Conservation (phyloP, 176 grass and related monocot genomes). For the Oryza rufipogon region DNA sequence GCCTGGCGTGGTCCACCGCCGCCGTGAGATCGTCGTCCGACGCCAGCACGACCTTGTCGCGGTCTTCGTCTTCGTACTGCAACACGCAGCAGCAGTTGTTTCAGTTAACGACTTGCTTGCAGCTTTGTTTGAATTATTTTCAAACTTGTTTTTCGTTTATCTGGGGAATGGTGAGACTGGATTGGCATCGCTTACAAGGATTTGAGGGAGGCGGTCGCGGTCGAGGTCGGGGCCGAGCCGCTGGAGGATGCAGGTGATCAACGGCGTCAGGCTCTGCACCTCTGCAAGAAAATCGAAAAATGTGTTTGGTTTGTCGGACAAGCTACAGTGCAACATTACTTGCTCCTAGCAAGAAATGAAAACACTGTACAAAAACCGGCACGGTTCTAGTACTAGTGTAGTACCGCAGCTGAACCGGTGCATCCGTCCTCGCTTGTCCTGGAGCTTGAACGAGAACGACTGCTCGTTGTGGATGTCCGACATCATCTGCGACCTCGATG, state of each 20-base stretch:
- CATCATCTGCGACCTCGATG: slow-evolving; percentile 45
- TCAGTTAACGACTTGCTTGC: too few species aligned
- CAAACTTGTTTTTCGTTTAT: too few species aligned
- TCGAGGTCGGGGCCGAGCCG: slow-evolving; percentile 63
- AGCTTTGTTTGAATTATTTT: too few species aligned
- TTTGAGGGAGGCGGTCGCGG: slow-evolving; percentile 50
- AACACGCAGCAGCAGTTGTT: too few species aligned
- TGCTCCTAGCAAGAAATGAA: background rate
- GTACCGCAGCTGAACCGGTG: slow-evolving; percentile 77
- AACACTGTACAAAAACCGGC: background rate
- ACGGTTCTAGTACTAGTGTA: background rate
- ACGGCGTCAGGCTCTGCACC: slow-evolving; percentile 61
- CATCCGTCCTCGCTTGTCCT: slow-evolving; percentile 65
- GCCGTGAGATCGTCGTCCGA: slow-evolving; percentile 71
- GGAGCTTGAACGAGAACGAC: slow-evolving; percentile 73
- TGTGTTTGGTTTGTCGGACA: background rate
- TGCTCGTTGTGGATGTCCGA: slow-evolving; percentile 50
- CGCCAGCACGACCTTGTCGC: slow-evolving; percentile 73
- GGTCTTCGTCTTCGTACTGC: slow-evolving; percentile 90
- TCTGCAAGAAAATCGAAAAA: slow-evolving; percentile 43
- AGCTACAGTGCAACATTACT: background rate
- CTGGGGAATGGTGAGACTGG: too few species aligned
- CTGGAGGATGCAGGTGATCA: slow-evolving; percentile 74
- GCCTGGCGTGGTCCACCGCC: slow-evolving; percentile 78
- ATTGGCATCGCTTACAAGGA: slow-evolving; percentile 44